phyloP scores from a whole-genome alignment of 202 grass and related monocot species.

The Digitaria exilis region DNA sequence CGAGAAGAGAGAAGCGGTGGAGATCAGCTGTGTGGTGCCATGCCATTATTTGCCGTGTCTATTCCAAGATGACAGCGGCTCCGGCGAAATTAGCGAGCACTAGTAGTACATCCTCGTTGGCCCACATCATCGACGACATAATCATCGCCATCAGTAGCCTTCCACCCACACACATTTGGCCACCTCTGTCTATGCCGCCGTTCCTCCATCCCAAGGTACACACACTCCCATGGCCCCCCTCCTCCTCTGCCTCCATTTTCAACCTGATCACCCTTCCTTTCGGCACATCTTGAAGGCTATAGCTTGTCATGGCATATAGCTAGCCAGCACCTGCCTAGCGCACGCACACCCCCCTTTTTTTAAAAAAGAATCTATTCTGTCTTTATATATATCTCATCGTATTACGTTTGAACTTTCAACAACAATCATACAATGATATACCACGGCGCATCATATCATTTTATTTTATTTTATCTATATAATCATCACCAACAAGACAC shows the following conservation, averaged over 20 bases:
- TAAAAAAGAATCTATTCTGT: neutral
- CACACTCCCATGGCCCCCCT: neutral
- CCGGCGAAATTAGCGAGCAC: neutral
- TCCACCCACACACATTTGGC: neutral
- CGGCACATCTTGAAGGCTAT: neutral
- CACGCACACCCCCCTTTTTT: neutral
- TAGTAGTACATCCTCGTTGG: neutral
- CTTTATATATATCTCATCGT: neutral
- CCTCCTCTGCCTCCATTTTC: neutral
- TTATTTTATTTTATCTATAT: no score
- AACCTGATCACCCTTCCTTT: neutral
- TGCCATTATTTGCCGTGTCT: constrained; percentile 1
- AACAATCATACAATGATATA: neutral
- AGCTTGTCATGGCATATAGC: neutral
- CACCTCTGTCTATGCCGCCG: neutral
- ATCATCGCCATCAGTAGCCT: neutral
- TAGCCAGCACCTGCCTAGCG: neutral
- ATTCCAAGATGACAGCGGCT: constrained; percentile 1
- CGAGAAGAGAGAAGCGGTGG: neutral
- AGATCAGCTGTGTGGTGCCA: neutral
- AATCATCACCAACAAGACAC: no score
- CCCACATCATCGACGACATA: neutral
- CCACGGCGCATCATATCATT: no score
- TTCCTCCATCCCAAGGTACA: neutral
- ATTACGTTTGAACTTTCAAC: neutral